phyloP scores from a whole-genome alignment of 177 flowering plant species.

The Tripterygium wilfordii region DNA sequence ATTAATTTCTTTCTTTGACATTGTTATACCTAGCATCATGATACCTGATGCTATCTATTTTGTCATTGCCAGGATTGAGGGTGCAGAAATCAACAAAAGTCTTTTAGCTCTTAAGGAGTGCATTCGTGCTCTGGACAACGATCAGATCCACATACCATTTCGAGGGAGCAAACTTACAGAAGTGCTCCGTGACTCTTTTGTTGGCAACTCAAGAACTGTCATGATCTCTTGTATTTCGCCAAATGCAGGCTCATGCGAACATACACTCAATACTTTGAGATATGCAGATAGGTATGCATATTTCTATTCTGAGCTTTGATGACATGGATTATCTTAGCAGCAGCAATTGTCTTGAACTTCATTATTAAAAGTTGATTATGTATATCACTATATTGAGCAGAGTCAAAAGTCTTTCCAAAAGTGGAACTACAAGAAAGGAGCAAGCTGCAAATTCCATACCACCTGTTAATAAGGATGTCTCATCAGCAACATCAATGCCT shows the following conservation, averaged over 20 bases:
- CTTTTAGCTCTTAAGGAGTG: constrained; percentile 99
- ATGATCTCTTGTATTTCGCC: constrained; percentile 99
- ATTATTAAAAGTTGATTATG: constrained; percentile 5
- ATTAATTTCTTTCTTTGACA: too few species aligned
- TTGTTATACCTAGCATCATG: too few species aligned
- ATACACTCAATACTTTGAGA: constrained; percentile 95
- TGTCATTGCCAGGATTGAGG: constrained; percentile 72
- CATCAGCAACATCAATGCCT: constrained; percentile 36
- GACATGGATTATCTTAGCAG: too few species aligned
- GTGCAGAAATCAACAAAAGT: constrained; percentile 99
- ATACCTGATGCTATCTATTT: too few species aligned
- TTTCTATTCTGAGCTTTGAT: not conserved
- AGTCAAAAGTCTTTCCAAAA: constrained; percentile 94
- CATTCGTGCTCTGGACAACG: constrained; percentile 99
- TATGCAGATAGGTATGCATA: constrained; percentile 85
- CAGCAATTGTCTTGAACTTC: too few species aligned
- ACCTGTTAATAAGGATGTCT: constrained; percentile 37
- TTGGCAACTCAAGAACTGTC: constrained; percentile 95
- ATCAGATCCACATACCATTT: constrained; percentile 96
- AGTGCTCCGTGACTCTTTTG: constrained; percentile 98
- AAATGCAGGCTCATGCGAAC: constrained; percentile 99
- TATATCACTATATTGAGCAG: constrained; percentile 49
- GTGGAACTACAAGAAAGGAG: constrained; percentile 83
- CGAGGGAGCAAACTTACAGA: constrained; percentile 99
- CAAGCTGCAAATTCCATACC: constrained; percentile 30